Percentiles rank a stretch among this genome's conserved stretches.
These are phyloP conservation scores for Peronospora belbahrii DNA, from an alignment of 352 stramenopile species.

Conservation along the genomic window DNA sequence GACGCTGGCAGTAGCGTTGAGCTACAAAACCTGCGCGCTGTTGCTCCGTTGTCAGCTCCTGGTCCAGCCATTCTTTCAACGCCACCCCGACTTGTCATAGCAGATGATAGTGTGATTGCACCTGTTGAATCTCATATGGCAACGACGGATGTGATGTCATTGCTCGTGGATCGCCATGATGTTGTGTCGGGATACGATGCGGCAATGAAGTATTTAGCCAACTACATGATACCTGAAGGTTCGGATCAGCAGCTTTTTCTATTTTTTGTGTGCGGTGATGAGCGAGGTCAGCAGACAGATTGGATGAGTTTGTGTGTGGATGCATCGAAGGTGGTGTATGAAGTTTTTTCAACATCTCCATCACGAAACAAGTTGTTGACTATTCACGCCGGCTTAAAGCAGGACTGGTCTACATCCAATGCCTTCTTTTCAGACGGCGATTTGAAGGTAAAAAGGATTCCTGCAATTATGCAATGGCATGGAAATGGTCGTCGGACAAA, in stretches of 20 bases:
- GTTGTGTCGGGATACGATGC: slow-evolving; percentile 43
- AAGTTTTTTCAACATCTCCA: slow-evolving; percentile 49
- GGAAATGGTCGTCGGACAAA: slow-evolving; percentile 27
- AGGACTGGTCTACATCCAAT: slow-evolving; percentile 52
- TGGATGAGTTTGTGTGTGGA: slow-evolving; percentile 43
- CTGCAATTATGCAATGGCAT: slow-evolving; percentile 61
- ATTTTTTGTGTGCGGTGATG: slow-evolving; percentile 62
- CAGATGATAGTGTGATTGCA: not conserved
- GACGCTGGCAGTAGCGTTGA: not conserved
- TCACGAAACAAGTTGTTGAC: slow-evolving; percentile 41
- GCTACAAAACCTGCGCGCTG: slow-evolving; percentile 10
- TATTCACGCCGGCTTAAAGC: slow-evolving; percentile 46
- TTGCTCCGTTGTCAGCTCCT: slow-evolving; percentile 6
- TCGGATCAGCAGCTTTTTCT: slow-evolving; percentile 51
- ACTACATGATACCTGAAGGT: slow-evolving; percentile 22
- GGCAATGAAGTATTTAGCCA: slow-evolving; percentile 40
- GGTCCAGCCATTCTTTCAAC: slow-evolving; percentile 4
- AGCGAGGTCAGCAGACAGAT: slow-evolving; percentile 32
- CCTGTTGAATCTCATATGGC: not conserved
- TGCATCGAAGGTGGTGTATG: slow-evolving; percentile 40
- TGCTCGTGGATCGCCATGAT: slow-evolving; percentile 36
- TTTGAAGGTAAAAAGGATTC: slow-evolving; percentile 57
- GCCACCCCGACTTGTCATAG: not conserved
- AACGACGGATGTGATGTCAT: not conserved
- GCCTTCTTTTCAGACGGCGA: slow-evolving; percentile 53